These are phyloP conservation scores for Dendrobium nobile DNA, from an alignment of 106 monocot genomes.

Conservation along the genomic window DNA sequence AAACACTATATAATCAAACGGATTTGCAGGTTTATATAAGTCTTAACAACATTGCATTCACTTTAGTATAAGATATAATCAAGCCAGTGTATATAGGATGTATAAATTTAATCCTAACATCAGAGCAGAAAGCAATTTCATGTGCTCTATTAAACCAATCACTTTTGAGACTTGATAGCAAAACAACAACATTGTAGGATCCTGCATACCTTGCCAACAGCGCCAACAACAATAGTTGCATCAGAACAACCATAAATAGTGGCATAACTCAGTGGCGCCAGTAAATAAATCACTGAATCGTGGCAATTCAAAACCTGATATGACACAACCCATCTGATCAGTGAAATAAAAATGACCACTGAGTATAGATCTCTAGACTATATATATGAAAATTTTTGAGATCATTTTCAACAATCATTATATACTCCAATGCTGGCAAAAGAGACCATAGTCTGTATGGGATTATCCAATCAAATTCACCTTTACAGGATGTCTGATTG, in stretches of 20 bases:
- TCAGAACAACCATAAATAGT: constrained; percentile 84
- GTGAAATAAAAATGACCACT: background rate
- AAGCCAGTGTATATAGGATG: background rate
- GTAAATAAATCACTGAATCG: constrained; percentile 61
- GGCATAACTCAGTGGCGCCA: constrained; percentile 78
- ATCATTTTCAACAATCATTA: background rate
- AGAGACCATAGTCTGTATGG: background rate
- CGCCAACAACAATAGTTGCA: constrained; percentile 70
- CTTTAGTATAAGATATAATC: background rate
- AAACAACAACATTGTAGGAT: background rate
- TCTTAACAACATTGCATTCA: background rate
- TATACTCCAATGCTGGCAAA: background rate
- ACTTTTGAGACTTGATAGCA: background rate
- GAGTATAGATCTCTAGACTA: background rate
- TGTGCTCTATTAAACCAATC: background rate
- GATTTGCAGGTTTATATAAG: background rate
- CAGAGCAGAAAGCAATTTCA: background rate
- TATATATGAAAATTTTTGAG: background rate
- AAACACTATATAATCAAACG: background rate
- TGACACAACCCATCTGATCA: background rate
- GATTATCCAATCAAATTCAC: constrained; percentile 16
- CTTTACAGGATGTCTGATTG: constrained; percentile 76
- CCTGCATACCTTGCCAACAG: constrained; percentile 73
- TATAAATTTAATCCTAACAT: background rate
- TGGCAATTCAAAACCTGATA: constrained; percentile 76